phyloP scores from a whole-genome alignment of 108 stramenopile genomes.

The Nitzschia sp. region DNA sequence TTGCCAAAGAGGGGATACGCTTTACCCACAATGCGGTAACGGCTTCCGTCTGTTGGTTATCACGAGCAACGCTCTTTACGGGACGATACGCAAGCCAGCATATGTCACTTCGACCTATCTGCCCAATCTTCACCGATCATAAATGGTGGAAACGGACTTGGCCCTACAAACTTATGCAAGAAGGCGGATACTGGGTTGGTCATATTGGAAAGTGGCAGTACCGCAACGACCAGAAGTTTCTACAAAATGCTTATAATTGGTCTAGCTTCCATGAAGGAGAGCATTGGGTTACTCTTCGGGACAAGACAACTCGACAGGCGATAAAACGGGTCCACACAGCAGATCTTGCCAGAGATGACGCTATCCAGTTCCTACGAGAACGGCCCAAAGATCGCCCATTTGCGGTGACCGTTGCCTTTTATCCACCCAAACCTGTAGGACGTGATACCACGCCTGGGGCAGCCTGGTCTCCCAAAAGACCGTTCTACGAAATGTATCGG shows the following conservation, averaged over 20 bases:
- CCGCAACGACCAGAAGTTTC: neutral
- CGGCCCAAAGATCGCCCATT: conserved; percentile 59
- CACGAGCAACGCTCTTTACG: conserved; percentile 59
- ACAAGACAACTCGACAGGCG: neutral
- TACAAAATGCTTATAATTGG: conserved; percentile 3
- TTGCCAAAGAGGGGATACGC: conserved; percentile 62
- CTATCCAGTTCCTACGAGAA: conserved; percentile 47
- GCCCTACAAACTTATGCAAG: conserved; percentile 40
- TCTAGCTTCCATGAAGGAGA: conserved; percentile 18
- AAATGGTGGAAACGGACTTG: conserved; percentile 59
- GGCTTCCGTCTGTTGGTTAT: conserved; percentile 69
- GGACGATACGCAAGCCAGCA: conserved; percentile 65
- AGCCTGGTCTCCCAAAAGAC: conserved; percentile 37
- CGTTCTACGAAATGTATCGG: conserved; percentile 40
- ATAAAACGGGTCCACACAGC: conserved; percentile 27
- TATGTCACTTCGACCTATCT: conserved; percentile 1
- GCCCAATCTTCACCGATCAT: neutral
- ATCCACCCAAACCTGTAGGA: conserved; percentile 67
- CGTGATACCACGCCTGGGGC: conserved; percentile 7
- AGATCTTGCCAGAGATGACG: conserved; percentile 56
- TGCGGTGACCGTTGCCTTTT: conserved; percentile 68
- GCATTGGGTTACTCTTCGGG: conserved; percentile 7
- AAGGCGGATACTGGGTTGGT: conserved; percentile 55
- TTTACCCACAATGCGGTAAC: conserved; percentile 75
- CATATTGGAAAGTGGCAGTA: conserved; percentile 68